These are phyloP conservation scores for Phytophthora podocarpi DNA, from an alignment of 352 stramenopile genomes.

Conservation along the genomic window DNA sequence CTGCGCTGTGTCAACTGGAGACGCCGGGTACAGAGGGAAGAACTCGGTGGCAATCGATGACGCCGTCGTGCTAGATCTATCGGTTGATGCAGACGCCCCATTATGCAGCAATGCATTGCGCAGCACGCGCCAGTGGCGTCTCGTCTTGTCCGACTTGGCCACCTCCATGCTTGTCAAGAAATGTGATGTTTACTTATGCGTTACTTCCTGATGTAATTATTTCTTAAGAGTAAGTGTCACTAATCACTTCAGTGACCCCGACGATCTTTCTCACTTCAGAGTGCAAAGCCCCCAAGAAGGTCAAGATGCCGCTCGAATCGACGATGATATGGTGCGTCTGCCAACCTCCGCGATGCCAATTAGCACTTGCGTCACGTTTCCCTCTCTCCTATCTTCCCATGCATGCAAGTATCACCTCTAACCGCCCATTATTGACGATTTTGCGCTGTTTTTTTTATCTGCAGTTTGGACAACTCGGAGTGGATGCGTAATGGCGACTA, in stretches of 20 bases:
- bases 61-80: constrained; percentile 35
- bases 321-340: constrained; percentile 85
- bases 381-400: background rate
- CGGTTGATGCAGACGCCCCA: background rate
- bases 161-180: constrained; percentile 26
- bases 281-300: constrained; percentile 24
- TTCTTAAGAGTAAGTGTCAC: constrained; percentile 1
- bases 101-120: constrained; percentile 57
- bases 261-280: constrained; percentile 39
- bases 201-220: constrained; percentile 1
- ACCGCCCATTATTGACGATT: constrained; percentile 6
- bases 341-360: background rate
- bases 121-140: constrained; percentile 72
- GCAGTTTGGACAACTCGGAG: constrained; percentile 96
- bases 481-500: constrained; percentile 99
- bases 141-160: constrained; percentile 39
- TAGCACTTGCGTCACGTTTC: background rate
- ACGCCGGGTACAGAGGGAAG: constrained; percentile 50
- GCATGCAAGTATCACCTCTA: background rate
- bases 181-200: background rate
- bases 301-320: constrained; percentile 85
- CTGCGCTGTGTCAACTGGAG: constrained; percentile 15
- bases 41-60: constrained; percentile 71
- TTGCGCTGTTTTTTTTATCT: constrained; percentile 3
- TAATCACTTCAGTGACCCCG: constrained; percentile 19